Evolutionary conservation across 140 eudicot species (phyloP).

Genomic region (Bidens hawaiensis): DNA sequence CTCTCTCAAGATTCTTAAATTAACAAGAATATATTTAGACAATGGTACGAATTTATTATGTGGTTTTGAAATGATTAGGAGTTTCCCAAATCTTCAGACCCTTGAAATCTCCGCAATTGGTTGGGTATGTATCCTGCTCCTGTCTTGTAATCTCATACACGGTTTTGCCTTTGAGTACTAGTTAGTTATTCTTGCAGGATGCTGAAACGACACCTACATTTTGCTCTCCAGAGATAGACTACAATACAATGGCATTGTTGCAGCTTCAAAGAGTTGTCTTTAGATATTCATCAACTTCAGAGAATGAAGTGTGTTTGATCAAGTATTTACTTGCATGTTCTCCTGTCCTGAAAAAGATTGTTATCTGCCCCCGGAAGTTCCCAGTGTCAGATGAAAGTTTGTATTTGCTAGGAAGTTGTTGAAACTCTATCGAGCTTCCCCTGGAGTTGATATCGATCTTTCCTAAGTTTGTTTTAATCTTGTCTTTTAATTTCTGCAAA

Average conservation of each 20-base stretch:
- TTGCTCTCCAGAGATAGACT: no score
- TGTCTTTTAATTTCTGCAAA: neutral
- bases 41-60: no score
- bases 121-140: neutral
- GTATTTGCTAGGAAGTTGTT: neutral
- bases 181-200: no score
- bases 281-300: no score
- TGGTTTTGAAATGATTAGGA: no score
- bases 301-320: neutral
- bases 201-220: no score
- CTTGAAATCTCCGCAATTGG: neutral
- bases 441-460: neutral
- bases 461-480: neutral
- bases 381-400: neutral
- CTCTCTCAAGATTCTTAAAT: no score
- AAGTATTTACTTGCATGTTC: neutral
- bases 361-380: neutral
- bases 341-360: neutral
- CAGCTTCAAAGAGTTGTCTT: no score
- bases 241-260: no score
- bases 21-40: no score
- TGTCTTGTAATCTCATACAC: no score
- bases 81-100: conserved; percentile 9
- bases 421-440: neutral
- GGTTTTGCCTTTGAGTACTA: no score